These are phyloP conservation scores for Pelargonium myrrhifolium DNA, from an alignment of 441 rosid species.

Conservation along the genomic window DNA sequence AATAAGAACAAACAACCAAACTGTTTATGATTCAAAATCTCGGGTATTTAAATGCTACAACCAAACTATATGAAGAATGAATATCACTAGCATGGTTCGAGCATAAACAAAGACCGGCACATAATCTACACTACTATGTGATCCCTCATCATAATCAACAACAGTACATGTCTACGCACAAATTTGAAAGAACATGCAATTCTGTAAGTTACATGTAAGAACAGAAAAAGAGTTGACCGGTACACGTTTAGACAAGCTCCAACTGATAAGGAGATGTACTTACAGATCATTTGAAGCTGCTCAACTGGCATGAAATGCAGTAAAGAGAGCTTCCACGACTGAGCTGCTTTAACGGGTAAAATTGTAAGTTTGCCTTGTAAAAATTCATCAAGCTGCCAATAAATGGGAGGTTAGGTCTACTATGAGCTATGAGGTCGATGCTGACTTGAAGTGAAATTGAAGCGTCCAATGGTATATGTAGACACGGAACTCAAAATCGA, in stretches of 20 bases:
- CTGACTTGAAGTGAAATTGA: background rate
- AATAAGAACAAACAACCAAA: background rate
- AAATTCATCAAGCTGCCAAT: slow-evolving; percentile 10
- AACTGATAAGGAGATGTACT: background rate
- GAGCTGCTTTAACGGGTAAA: slow-evolving; percentile 4
- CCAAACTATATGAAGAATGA: background rate
- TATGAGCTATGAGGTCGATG: background rate
- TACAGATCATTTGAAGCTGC: background rate
- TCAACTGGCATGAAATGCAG: background rate
- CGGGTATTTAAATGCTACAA: background rate
- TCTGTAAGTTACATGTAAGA: background rate
- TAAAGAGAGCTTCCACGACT: background rate
- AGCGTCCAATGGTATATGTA: background rate
- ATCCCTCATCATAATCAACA: slow-evolving; percentile 13
- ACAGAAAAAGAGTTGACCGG: background rate
- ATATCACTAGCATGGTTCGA: background rate
- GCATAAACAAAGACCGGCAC: slow-evolving; percentile 4
- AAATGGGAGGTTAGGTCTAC: slow-evolving; percentile 2
- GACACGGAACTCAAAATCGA: background rate
- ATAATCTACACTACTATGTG: slow-evolving; percentile 12
- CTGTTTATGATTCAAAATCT: no score
- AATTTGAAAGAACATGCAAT: no score
- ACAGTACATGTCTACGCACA: background rate
- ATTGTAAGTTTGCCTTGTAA: slow-evolving; percentile 4
- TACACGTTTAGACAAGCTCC: slow-evolving; percentile 4